Base-by-base conservation (phyloP, 345 rosid genomes). In the Arabis alpina region DNA sequence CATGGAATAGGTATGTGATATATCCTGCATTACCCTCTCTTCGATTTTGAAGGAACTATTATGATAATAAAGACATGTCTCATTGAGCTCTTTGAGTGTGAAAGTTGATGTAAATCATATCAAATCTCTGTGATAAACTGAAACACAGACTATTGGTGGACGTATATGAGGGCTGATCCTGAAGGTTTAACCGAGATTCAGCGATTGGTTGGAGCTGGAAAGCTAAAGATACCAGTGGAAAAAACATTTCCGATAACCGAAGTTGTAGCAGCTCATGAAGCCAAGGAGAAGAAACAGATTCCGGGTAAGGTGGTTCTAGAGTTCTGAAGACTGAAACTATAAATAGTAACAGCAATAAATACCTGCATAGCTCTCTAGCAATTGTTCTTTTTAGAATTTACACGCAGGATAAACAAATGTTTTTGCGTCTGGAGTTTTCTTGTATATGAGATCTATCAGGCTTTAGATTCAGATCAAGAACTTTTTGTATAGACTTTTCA, bases 291-390 rank as follows among this genome's bases (percentile, higher is more conserved):
- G 65, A 82, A 79, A 68, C 59, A 63, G 59, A 77, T 88, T 66
- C 81, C 84, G 0, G 99, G 97, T 77, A 94, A 94, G 82, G 91
- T 94, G 67, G 93, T 94, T 64, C 78, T 94, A 52, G 91, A 86
- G 81, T 59, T 94, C 39, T 77, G 89, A 88, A 62, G 28, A 15
- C n/a, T 37, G 24, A 73, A 30, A 44, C 60, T 37, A 73, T 39
- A 71, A 24, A 66, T 27, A 54, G 72, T 73, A 41, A 55, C 61
- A 66, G 40, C 47, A 75, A 75, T 62, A 68, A 19, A 61, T 50
- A 44, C 53, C 49, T 51, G 68, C 68, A 43, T 32, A 66, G 50
- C 44, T 66, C 62, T 40, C 61, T 60, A 52, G 73, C 61, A 74
- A 68, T 59, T 74, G 49, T 42, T 43, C 32, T 43, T 66, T 60